Base-by-base conservation (phyloP, 1,284 basidiomycete genomes). In the Ustilago xerochloae region DNA sequence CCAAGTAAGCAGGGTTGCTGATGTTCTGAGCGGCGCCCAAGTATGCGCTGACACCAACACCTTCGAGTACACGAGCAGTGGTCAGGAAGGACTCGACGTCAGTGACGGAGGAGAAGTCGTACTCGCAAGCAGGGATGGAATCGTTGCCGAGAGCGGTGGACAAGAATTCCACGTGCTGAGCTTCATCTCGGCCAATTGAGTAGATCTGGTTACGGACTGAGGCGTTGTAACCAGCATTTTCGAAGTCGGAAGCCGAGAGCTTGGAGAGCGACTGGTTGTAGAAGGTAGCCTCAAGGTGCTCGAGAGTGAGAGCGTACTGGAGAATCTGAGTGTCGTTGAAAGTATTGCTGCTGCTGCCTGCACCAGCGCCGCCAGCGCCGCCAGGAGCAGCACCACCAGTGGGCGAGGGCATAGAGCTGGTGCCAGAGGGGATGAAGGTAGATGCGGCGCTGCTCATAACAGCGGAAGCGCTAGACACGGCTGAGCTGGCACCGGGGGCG, bases 301-400 rank as follows among this genome's bases (percentile, higher is more conserved):
- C 79, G 52, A 80, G 72, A 22, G 75, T 79, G 28, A 81, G 63
- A 20, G 77, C 78, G 41, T 72, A 76, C 64, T 76, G 67, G 18
- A 79, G 62, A 36, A 76, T 72, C 26, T 75, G 73, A 1, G 73
- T 76, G 61, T 76, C 73, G 51, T 72, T 73, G 55, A 76, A 61
- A 6, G 39, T 46, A n/a, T 24, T 43, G 16, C 16, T 29, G 22
- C 50, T 15, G 16, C 47, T 28, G n/a, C 49, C 49, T 29, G 35
- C 35, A 26, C 52, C 41, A 18, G 58, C 18, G 24, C 26, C 26
- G 22, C 18, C 24, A 20, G 33, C 12, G 28, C 26, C 4, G 46
- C 18, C 32, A 24, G 47, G 5, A 35, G 47, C 16, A 16, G 28
- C 28, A 22, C 47, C 35, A 18, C 10, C 47, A n/a, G n/a, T 49